Percentiles rank a stretch among this genome's conserved stretches.
phyloP scores from a whole-genome alignment of 495 filamentous ascomycete species.

The Aspergillus steynii region DNA sequence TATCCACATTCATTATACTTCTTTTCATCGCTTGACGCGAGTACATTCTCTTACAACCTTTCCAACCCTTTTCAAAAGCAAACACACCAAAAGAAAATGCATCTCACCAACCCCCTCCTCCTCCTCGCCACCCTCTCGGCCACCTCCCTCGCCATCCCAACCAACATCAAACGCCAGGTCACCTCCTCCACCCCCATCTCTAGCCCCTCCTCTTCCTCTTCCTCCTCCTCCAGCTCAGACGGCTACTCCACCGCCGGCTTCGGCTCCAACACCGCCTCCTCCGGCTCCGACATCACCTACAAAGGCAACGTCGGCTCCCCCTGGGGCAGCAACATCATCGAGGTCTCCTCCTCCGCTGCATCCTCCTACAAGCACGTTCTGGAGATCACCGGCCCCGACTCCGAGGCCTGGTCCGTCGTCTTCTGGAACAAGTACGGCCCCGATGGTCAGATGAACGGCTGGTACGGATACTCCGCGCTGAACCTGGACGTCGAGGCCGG shows the following conservation, averaged over 20 bases:
- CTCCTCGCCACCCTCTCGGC: neutral
- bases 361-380: conserved; percentile 45
- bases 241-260: conserved; percentile 31
- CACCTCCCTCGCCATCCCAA: neutral
- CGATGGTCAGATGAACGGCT: conserved; percentile 38
- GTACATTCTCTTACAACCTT: neutral
- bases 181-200: neutral
- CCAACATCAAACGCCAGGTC: neutral
- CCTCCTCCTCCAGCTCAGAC: conserved; percentile 26
- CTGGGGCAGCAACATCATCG: conserved; percentile 54
- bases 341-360: conserved; percentile 33
- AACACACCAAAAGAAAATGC: neutral
- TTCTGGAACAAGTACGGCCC: conserved; percentile 54
- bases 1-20: neutral
- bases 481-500: conserved; percentile 43
- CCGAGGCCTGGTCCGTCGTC: conserved; percentile 42
- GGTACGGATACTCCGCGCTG: conserved; percentile 38
- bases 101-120: neutral
- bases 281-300: conserved; percentile 35
- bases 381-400: conserved; percentile 41
- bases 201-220: neutral
- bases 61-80: no score
- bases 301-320: conserved; percentile 48
- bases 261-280: conserved; percentile 29
- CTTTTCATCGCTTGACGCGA: neutral